Evolutionary conservation across 2,329 filamentous ascomycete genomes (phyloP), one percentile per base, ranked within the genome.

Genomic region (Fusarium temperatum): DNA sequence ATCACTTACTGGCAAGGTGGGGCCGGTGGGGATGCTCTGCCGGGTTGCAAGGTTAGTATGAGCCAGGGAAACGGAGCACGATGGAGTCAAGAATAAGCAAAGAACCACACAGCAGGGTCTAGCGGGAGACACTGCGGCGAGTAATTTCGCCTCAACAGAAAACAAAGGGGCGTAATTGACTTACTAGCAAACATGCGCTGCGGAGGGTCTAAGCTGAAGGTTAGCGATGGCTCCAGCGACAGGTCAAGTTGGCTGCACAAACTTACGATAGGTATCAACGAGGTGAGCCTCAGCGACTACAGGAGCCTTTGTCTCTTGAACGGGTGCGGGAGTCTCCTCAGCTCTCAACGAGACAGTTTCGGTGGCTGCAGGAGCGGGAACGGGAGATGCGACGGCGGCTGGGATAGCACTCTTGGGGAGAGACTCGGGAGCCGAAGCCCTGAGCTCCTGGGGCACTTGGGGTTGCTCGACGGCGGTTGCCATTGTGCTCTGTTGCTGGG

Each of bases 211-310:
- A 54, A 26, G 75, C 67, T 73, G 57, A 30, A 20, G 22, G 62
- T 75, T 73, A 78, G 75, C 68, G 63, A 71, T 65, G 48, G 59
- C 66, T 39, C 48, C 44, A 66, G 47, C 32, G 26, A 32, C 35
- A 50, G 38, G 53, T 17, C 28, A 38, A 26, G 20, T 22, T 35
- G 38, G 36, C 24, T 39, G 45, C 30, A 67, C 41, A 38, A 66
- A 67, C 89, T 87, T 84, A 92, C 90, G 89, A 80, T 86, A 94
- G 26, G 92, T 95, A 83, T 94, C 91, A 77, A 94, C 92, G 80
- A 91, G 84, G 83, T 94, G 92, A 79, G 93, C 92, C 87, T 95
- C 93, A 70, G 88, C 87, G 78, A 95, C 92, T 78, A 93, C 91
- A 54, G 88, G 89, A 76, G 78, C 80, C 81, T 86, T 88, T 79